Percentiles rank a stretch among this genome's conserved stretches.
These are phyloP conservation scores for Cladosporium sp. DNA, from an alignment of 2,329 filamentous ascomycete species.

Conservation along the genomic window DNA sequence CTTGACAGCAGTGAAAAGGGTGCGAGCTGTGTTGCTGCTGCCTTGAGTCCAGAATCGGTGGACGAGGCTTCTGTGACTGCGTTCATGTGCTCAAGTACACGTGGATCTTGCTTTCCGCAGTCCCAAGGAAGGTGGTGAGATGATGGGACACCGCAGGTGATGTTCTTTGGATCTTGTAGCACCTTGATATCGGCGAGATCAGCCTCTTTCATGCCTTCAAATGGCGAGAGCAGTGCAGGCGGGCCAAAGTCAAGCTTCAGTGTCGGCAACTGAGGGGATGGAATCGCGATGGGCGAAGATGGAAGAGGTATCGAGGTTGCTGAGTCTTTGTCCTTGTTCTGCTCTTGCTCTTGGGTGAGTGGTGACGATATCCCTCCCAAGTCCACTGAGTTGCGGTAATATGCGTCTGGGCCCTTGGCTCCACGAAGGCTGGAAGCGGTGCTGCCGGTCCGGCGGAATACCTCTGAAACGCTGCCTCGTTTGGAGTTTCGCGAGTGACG, in stretches of 20 bases:
- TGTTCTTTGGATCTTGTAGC: conserved; percentile 4
- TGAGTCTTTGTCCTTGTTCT: background rate
- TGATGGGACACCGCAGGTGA: background rate
- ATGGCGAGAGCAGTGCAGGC: conserved; percentile 17
- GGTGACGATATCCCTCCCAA: background rate
- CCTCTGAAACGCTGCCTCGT: conserved; percentile 7
- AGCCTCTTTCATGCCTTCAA: background rate
- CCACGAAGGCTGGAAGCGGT: conserved; percentile 6
- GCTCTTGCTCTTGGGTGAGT: background rate
- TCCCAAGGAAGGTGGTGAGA: background rate
- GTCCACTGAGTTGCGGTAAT: conserved; percentile 1
- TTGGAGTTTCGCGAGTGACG: conserved; percentile 1
- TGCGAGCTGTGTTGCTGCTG: no score
- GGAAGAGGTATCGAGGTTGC: conserved; percentile 2
- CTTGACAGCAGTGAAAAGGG: background rate
- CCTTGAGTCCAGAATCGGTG: no score
- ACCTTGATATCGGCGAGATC: background rate
- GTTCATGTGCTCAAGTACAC: no score
- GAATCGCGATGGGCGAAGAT: conserved; percentile 23
- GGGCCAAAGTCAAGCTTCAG: conserved; percentile 23
- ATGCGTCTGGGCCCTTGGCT: conserved; percentile 5
- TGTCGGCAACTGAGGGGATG: conserved; percentile 15
- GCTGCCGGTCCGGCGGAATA: conserved; percentile 1
- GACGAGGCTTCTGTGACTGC: no score
- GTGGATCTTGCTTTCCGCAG: background rate